Conservation (phyloP, 2,329 filamentous ascomycete species). For the Monilinia vaccinii-corymbosi region DNA sequence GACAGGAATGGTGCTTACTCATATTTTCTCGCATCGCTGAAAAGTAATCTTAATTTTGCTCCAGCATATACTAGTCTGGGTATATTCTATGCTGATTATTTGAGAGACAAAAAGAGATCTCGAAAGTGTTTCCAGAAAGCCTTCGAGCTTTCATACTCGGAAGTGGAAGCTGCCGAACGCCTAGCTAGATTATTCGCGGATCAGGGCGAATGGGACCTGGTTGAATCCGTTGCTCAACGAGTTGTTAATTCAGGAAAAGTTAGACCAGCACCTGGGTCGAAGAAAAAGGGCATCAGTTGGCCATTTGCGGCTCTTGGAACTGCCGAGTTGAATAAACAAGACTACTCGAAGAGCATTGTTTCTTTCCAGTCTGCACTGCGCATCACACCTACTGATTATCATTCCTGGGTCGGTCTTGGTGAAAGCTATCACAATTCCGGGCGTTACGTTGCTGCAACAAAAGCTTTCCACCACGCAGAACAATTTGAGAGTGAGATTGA, state of each 20-base stretch:
- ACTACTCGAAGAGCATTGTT: slow-evolving; percentile 79
- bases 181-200: slow-evolving; percentile 81
- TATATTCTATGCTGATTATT: slow-evolving; percentile 85
- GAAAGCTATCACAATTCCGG: slow-evolving; percentile 95
- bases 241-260: slow-evolving; percentile 94
- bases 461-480: slow-evolving; percentile 80
- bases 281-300: slow-evolving; percentile 90
- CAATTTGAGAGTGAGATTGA: slow-evolving; percentile 55
- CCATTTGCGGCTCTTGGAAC: slow-evolving; percentile 89
- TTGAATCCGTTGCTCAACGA: slow-evolving; percentile 83
- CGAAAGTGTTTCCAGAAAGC: slow-evolving; percentile 95
- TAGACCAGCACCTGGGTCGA: slow-evolving; percentile 81
- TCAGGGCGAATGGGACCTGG: slow-evolving; percentile 89
- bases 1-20: slow-evolving; percentile 74
- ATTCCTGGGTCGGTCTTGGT: slow-evolving; percentile 94
- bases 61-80: slow-evolving; percentile 88
- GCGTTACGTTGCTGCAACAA: slow-evolving; percentile 85
- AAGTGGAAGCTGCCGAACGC: slow-evolving; percentile 79
- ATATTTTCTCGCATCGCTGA: slow-evolving; percentile 74
- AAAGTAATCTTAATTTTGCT: slow-evolving; percentile 78
- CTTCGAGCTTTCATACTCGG: slow-evolving; percentile 80
- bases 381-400: slow-evolving; percentile 77
- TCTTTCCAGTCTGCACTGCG: slow-evolving; percentile 86
- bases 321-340: slow-evolving; percentile 88
- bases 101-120: slow-evolving; percentile 75